Conservation (phyloP, 1,284 basidiomycete genomes). For the Mycena citricolor region DNA sequence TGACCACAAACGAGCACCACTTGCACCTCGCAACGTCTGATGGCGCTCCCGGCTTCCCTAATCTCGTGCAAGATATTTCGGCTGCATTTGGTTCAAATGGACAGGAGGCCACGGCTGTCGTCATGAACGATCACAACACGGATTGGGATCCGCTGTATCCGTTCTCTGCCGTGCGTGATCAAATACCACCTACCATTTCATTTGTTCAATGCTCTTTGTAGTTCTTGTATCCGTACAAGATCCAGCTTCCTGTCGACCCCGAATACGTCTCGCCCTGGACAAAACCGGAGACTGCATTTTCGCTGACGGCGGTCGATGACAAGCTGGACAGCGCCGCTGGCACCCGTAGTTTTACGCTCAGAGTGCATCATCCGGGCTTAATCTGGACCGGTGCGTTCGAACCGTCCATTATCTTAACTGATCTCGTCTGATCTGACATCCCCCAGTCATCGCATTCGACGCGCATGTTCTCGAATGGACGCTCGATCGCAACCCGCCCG, state of each 20-base stretch:
- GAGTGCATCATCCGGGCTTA: constrained; percentile 79
- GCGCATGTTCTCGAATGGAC: constrained; percentile 90
- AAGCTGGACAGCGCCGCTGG: constrained; percentile 54
- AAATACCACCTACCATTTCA: constrained; percentile 3
- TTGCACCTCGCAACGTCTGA: constrained; percentile 87
- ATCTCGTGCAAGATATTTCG: constrained; percentile 64
- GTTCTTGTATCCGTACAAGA: constrained; percentile 79
- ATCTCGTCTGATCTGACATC: background rate
- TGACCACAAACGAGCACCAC: constrained; percentile 71
- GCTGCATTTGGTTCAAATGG: constrained; percentile 53
- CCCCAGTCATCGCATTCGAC: constrained; percentile 83
- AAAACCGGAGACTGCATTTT: constrained; percentile 53
- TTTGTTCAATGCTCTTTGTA: constrained; percentile 30
- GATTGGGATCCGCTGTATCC: constrained; percentile 92
- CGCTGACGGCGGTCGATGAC: constrained; percentile 62
- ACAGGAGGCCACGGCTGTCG: constrained; percentile 40
- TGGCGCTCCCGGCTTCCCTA: constrained; percentile 72
- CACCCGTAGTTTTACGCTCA: constrained; percentile 71
- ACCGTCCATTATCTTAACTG: background rate
- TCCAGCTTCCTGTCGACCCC: constrained; percentile 55
- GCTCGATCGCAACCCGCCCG: constrained; percentile 73
- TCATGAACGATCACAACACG: constrained; percentile 67
- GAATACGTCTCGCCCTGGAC: constrained; percentile 56
- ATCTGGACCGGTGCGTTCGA: constrained; percentile 77
- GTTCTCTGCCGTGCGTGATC: constrained; percentile 65